phyloP scores from a whole-genome alignment of 345 rosid species.

The Citrus mangshanensis region DNA sequence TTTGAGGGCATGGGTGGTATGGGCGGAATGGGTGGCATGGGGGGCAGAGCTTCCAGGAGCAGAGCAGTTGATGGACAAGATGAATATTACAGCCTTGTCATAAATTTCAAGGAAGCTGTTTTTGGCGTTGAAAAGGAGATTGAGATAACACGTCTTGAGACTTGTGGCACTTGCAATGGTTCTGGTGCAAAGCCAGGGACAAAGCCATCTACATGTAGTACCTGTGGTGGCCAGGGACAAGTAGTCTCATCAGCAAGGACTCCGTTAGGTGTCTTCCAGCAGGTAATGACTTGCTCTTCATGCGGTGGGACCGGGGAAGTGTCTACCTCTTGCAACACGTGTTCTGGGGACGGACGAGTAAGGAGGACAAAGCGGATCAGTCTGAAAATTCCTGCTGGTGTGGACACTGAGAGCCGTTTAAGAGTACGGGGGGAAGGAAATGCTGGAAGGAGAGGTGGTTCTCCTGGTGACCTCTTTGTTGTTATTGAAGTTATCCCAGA shows the following conservation, averaged over 20 bases:
- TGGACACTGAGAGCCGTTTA: conserved; percentile 90
- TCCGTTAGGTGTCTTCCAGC: conserved; percentile 96
- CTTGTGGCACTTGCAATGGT: conserved; percentile 82
- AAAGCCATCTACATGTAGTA: conserved; percentile 68
- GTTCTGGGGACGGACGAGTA: conserved; percentile 92
- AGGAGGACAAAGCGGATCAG: conserved; percentile 87
- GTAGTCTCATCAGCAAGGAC: conserved; percentile 89
- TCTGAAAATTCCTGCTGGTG: conserved; percentile 94
- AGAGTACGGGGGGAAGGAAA: conserved; percentile 95
- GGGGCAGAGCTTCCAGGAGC: conserved; percentile 68
- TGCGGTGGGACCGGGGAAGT: conserved; percentile 85
- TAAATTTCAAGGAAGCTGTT: conserved; percentile 91
- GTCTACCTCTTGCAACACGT: conserved; percentile 66
- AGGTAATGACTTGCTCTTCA: conserved; percentile 87
- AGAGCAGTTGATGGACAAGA: conserved; percentile 89
- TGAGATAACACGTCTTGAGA: conserved; percentile 85
- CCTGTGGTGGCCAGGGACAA: conserved; percentile 98
- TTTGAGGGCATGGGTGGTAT: conserved; percentile 91
- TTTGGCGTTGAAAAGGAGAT: conserved; percentile 94
- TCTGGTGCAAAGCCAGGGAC: conserved; percentile 93
- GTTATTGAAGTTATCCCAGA: conserved; percentile 83
- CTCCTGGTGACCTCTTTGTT: conserved; percentile 89
- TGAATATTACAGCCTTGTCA: conserved; percentile 73
- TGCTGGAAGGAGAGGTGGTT: conserved; percentile 90
- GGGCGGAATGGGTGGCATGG: conserved; percentile 79